phyloP scores from a whole-genome alignment of 371 early-diverging fungal species.

The Mucor plumbeus region DNA sequence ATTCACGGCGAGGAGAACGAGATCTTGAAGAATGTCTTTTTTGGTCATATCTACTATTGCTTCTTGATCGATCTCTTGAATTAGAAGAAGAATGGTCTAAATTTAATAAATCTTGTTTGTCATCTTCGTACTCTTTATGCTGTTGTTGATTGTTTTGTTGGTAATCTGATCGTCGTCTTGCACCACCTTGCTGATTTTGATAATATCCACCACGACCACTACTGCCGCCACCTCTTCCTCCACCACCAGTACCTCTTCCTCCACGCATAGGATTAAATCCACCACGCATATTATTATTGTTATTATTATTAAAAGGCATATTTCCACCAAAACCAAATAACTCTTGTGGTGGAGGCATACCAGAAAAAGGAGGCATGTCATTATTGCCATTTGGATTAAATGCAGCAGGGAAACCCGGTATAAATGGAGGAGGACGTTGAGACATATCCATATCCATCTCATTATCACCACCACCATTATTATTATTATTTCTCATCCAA shows the following conservation, averaged over 20 bases:
- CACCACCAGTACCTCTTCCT: slow-evolving; percentile 32
- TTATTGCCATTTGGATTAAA: slow-evolving; percentile 7
- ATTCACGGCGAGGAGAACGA: slow-evolving; percentile 19
- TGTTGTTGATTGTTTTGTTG: neutral
- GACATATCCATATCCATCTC: slow-evolving; percentile 13
- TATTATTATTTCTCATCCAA: slow-evolving; percentile 23
- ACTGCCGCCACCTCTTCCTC: slow-evolving; percentile 8
- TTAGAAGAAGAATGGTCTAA: slow-evolving; percentile 12
- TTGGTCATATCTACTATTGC: slow-evolving; percentile 18
- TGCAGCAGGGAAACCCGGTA: slow-evolving; percentile 32
- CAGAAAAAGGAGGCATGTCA: slow-evolving; percentile 27
- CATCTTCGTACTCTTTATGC: neutral
- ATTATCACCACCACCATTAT: neutral
- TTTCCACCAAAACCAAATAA: slow-evolving; percentile 31
- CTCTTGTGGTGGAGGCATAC: slow-evolving; percentile 33
- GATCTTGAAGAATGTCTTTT: slow-evolving; percentile 16
- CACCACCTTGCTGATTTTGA: slow-evolving; percentile 14
- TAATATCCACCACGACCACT: slow-evolving; percentile 23
- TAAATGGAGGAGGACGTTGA: slow-evolving; percentile 12
- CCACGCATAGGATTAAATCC: slow-evolving; percentile 35
- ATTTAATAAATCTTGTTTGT: slow-evolving; percentile 16
- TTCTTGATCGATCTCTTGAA: slow-evolving; percentile 3
- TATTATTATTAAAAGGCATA: slow-evolving; percentile 11
- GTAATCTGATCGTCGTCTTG: slow-evolving; percentile 22
- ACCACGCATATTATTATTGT: slow-evolving; percentile 22